Evolutionary conservation across 2,329 filamentous ascomycete species (phyloP).

Genomic region (Penicillium psychrosexuale): DNA sequence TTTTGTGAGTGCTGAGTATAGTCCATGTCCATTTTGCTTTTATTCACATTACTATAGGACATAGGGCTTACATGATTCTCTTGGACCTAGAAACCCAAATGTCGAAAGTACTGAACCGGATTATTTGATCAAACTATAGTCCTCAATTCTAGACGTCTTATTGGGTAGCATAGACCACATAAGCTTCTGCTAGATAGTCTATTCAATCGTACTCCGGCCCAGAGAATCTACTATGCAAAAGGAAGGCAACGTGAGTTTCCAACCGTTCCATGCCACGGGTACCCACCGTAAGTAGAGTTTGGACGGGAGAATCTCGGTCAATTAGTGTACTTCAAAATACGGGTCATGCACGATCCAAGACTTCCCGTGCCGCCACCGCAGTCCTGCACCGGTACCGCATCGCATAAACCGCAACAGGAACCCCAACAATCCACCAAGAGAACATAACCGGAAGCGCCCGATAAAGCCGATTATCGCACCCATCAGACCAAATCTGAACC

Average conservation of each 20-base stretch:
- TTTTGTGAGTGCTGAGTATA: too few relatives aligned
- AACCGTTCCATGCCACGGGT: too few relatives aligned
- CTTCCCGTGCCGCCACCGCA: not conserved
- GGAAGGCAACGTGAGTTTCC: not conserved
- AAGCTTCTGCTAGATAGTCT: not conserved
- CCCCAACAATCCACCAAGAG: constrained; percentile 32
- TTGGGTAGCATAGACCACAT: not conserved
- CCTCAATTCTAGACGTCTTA: not conserved
- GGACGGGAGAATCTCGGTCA: too few relatives aligned
- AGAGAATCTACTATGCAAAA: not conserved
- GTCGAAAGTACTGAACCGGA: too few relatives aligned
- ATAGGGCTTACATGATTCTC: too few relatives aligned
- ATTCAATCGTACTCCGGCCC: not conserved
- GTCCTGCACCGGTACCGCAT: not conserved
- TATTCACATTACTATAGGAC: too few relatives aligned
- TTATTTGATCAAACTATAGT: not conserved
- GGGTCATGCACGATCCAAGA: not conserved
- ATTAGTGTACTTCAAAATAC: not conserved
- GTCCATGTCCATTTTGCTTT: too few relatives aligned
- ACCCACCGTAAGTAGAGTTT: not conserved
- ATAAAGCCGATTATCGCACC: constrained; percentile 38
- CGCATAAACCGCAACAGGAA: not conserved
- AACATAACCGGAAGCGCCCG: constrained; percentile 43
- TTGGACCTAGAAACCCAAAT: too few relatives aligned
- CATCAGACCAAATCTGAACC: constrained; percentile 43